Base-by-base conservation (phyloP, 1,284 basidiomycete species). In the Trichosporon faecale region DNA sequence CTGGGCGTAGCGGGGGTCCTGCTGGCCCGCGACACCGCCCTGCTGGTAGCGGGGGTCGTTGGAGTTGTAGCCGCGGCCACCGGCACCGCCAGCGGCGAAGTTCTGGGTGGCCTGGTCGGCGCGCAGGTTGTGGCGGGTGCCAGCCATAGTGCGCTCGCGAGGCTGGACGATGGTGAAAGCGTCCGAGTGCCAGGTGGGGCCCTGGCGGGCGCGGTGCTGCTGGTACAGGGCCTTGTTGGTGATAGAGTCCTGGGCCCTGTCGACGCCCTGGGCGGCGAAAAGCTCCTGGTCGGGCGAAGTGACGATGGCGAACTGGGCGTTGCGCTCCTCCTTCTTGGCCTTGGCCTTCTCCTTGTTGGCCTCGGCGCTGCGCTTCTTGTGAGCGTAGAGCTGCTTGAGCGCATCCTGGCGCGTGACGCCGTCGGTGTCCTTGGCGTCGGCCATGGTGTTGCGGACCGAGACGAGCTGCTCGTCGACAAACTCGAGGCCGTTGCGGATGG, bases 401-500 rank as follows among this genome's bases (percentile, higher is more conserved):
- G 88, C 89, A 70, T 92, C 85, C 16, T 84, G 85, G 61, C 87
- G 85, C 66, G 82, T 85, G 57, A 76, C 83, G 35, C 88, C 87
- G 67, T 90, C 88, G 55, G 79, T 83, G 57, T 82, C 78, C 82
- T 88, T 89, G 63, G 90, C 91, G 73, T 88, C 88, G 55, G 89
- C 88, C 88, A 94, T 89, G 44, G 73, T 74, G 79, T 80, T 79
- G 70, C 83, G 79, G 70, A 87, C 82, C 76, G 85, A 84, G 63
- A 84, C 90, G 27, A 98, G 88, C 85, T 96, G 92, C 27, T 90
- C 90, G 79, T 83, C 79, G 68, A 79, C 69, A 78, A 94, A 92
- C 83, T 94, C 93, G 72, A 98, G 86, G 2, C 88, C 93, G 12
- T 91, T 92, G 67, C 86, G 87, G 72, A 98, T 89, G 8, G 90